phyloP scores from a whole-genome alignment of 169 alveolate species.

The Cyclospora cayetanensis region DNA sequence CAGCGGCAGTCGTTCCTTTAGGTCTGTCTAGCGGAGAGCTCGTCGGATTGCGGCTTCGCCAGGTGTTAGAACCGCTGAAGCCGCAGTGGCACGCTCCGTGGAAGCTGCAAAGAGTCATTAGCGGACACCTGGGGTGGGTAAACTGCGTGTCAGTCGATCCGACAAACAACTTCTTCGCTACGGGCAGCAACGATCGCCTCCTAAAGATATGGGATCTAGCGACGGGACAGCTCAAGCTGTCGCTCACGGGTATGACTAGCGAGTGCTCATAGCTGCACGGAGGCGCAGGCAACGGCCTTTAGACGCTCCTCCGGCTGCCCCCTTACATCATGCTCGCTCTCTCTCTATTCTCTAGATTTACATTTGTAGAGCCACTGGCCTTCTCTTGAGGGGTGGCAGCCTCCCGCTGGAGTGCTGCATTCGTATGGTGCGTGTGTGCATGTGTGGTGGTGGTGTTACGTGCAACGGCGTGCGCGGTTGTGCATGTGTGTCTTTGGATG shows the following conservation, averaged over 20 bases:
- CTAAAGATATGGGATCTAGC: constrained; percentile 99
- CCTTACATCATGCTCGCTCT: neutral
- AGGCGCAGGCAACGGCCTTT: neutral
- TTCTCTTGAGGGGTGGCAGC: neutral
- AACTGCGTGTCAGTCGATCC: constrained; percentile 96
- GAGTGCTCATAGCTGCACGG: neutral
- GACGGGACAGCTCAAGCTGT: constrained; percentile 94
- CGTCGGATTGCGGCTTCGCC: neutral
- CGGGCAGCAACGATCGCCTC: constrained; percentile 95
- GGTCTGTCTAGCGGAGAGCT: neutral
- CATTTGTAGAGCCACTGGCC: neutral
- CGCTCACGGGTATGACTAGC: constrained; percentile 89
- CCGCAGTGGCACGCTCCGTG: constrained; percentile 97
- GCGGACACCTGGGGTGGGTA: constrained; percentile 99
- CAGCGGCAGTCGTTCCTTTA: neutral
- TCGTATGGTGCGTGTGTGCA: no score
- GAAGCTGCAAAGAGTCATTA: constrained; percentile 95
- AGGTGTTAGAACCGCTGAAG: constrained; percentile 36
- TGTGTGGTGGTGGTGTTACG: no score
- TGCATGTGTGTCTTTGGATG: no score
- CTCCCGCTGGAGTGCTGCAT: no score
- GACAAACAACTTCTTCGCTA: constrained; percentile 95
- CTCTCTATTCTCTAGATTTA: no score
- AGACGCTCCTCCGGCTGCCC: neutral
- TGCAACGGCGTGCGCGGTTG: no score